phyloP scores from a whole-genome alignment of 495 filamentous ascomycete species.

The Cetradonia linearis region DNA sequence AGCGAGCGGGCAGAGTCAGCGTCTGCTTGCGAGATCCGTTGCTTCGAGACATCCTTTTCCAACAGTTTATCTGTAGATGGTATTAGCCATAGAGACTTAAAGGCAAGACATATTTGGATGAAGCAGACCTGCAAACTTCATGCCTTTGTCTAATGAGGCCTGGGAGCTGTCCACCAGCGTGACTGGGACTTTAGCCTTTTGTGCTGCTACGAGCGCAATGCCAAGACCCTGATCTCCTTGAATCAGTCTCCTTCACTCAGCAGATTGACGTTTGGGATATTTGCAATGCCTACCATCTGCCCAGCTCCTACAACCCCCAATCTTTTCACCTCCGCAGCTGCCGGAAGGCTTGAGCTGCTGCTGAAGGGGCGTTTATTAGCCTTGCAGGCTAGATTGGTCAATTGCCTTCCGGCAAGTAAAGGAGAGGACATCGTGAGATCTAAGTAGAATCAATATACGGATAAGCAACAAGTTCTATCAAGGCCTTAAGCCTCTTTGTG shows the following conservation, averaged over 20 bases:
- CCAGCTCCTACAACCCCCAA: slow-evolving; percentile 91
- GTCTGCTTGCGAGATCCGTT: slow-evolving; percentile 65
- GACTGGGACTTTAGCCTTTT: slow-evolving; percentile 74
- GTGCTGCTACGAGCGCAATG: slow-evolving; percentile 89
- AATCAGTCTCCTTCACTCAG: slow-evolving; percentile 9
- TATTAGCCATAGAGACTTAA: slow-evolving; percentile 5
- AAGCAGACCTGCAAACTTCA: slow-evolving; percentile 71
- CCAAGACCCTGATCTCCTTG: slow-evolving; percentile 63
- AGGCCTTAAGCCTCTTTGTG: no score
- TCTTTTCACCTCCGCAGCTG: slow-evolving; percentile 69
- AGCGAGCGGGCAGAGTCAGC: slow-evolving; percentile 60
- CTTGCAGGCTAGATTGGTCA: slow-evolving; percentile 10
- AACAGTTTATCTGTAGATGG: slow-evolving; percentile 66
- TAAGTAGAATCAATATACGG: no score
- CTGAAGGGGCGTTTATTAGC: slow-evolving; percentile 33
- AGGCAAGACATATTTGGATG: neutral
- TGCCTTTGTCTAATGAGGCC: slow-evolving; percentile 78
- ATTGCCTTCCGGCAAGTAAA: slow-evolving; percentile 8
- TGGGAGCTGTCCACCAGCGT: slow-evolving; percentile 78
- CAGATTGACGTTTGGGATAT: slow-evolving; percentile 15
- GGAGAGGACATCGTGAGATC: slow-evolving; percentile 13
- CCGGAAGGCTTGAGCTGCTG: slow-evolving; percentile 33
- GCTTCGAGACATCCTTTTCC: slow-evolving; percentile 80
- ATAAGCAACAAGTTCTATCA: no score
- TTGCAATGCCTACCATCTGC: slow-evolving; percentile 66